A percentile compares a stretch with the other conserved stretches of the same genome.
These are phyloP conservation scores for Prinsepia uniflora DNA, from an alignment of 306 rosid species.

Conservation along the genomic window DNA sequence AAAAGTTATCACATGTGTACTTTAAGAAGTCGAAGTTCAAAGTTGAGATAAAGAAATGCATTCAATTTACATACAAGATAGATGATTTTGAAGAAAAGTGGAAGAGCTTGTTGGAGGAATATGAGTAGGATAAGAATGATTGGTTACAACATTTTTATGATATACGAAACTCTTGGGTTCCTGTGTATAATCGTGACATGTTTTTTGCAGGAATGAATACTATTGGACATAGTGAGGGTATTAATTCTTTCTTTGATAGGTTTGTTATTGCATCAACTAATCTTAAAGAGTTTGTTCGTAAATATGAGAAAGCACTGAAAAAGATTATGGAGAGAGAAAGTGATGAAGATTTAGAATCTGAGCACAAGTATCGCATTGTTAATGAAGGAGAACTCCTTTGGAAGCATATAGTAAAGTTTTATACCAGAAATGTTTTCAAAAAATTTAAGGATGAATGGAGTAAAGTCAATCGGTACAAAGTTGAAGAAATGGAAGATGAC, in stretches of 20 bases:
- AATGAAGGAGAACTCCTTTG: too few relatives aligned
- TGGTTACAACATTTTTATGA: not conserved
- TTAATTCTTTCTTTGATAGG: not conserved
- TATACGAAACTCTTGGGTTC: not conserved
- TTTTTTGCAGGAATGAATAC: slow-evolving; percentile 11
- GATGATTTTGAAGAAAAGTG: not conserved
- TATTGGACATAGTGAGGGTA: not conserved
- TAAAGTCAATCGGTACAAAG: too few relatives aligned
- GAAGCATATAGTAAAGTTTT: too few relatives aligned
- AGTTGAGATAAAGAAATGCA: not conserved
- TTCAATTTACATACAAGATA: not conserved
- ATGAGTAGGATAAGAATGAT: not conserved
- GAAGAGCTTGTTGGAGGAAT: not conserved
- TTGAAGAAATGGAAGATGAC: too few relatives aligned
- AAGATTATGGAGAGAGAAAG: too few relatives aligned
- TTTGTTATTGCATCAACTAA: slow-evolving; percentile 1
- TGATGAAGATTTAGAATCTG: too few relatives aligned
- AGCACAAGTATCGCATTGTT: too few relatives aligned
- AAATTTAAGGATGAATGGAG: too few relatives aligned
- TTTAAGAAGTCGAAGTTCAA: slow-evolving; percentile 1
- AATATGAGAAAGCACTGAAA: slow-evolving; percentile 9
- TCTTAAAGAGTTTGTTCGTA: slow-evolving; percentile 1
- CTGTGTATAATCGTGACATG: not conserved
- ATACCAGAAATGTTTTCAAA: too few relatives aligned
- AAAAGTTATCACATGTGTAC: too few relatives aligned